Percentiles rank a stretch among this genome's conserved stretches.
These are phyloP conservation scores for Collybia sp. DNA, from an alignment of 768 basidiomycete species.

Conservation along the genomic window DNA sequence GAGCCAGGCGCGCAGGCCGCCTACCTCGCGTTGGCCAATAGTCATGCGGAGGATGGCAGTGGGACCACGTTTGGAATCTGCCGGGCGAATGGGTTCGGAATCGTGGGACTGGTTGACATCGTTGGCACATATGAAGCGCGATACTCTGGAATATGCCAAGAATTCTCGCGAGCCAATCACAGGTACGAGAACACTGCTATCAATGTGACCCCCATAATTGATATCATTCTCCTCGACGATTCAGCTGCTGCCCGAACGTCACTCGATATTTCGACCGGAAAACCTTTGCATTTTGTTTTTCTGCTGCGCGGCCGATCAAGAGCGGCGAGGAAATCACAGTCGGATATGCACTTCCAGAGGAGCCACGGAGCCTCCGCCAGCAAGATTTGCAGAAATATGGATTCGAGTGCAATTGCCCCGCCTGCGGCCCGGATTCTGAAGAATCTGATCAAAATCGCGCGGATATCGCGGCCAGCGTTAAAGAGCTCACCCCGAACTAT, in stretches of 20 bases:
- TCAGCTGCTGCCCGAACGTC: constrained; percentile 26
- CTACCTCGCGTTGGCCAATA: neutral
- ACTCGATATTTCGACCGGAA: constrained; percentile 18
- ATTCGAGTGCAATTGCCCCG: constrained; percentile 18
- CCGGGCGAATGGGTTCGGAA: too few relatives aligned
- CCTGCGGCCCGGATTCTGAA: constrained; percentile 16
- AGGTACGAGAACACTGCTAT: constrained; percentile 17
- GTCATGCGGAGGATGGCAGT: too few relatives aligned
- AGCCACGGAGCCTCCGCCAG: constrained; percentile 15
- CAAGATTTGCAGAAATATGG: constrained; percentile 21
- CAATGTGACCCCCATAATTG: neutral
- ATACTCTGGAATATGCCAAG: constrained; percentile 21
- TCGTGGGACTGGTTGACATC: too few relatives aligned
- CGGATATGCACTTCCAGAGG: constrained; percentile 17
- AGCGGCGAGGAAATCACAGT: constrained; percentile 25
- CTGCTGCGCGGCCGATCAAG: constrained; percentile 20
- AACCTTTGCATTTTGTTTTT: constrained; percentile 24
- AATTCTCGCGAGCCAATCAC: constrained; percentile 31
- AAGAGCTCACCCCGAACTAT: constrained; percentile 7
- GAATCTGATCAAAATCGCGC: constrained; percentile 17
- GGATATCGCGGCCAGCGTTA: constrained; percentile 9
- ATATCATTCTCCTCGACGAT: neutral
- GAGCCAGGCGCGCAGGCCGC: neutral
- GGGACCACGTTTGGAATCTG: too few relatives aligned
- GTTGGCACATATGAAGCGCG: constrained; percentile 1